Evolutionary conservation across 495 filamentous ascomycete species (phyloP), one percentile per base, ranked within the genome.

Genomic region (Aspergillus avenaceus): DNA sequence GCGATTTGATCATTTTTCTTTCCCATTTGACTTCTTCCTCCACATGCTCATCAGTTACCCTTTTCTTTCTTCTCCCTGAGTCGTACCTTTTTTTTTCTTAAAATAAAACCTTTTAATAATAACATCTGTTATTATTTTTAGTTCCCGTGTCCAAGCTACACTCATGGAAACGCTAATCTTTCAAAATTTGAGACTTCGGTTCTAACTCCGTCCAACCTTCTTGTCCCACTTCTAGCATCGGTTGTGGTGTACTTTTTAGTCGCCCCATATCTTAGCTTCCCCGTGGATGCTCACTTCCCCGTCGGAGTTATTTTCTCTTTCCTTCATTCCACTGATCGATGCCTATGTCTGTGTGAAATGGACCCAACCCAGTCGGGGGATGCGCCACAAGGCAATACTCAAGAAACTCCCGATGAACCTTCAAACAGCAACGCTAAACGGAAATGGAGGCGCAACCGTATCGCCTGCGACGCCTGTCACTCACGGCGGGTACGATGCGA

Each of bases 401-500:
- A 55, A 44, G 59, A 54, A 38, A 48, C 64, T 24, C 50, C 61
- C 22, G 64, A 58, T 34, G 55, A 72, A 8, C 56, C 69, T 18
- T 41, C 59, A 8, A 63, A 63, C 48, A 67, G 69, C 34, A 24
- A 46, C 14, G 41, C 49, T 37, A 76, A 73, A 47, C 67, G 67
- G 50, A 66, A 71, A 46, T 74, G 71, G 72, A 68, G 70, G 25
- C 70, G 72, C 12, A 76, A 76, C 47, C 67, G 66, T 31, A 69
- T 76, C 12, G 72, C 72, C 22, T 76, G 72, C 52, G 71, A 76
- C 49, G 69, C 71, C 7, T 76, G 72, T 47, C 72, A 76, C 38
- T 55, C 64, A 5, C 72, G 72, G 16, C 71, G 72, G 11, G 72
- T 76, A n/a, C 65, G 71, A 55, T 76, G 72, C 62, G 72, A 76